Evolutionary conservation across 306 rosid species (phyloP).

Genomic region (Begonia loranthoides): DNA sequence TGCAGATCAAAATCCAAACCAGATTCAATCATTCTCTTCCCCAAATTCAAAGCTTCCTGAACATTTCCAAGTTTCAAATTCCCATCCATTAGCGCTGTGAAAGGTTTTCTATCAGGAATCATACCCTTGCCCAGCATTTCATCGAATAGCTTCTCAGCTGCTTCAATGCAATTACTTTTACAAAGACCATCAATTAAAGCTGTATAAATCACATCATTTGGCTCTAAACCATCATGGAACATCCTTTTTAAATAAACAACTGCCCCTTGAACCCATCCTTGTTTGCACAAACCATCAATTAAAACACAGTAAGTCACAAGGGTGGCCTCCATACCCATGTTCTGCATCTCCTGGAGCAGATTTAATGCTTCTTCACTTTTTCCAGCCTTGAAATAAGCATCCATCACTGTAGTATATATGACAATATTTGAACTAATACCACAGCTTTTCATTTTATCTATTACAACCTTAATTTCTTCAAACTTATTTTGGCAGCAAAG

Average conservation of each 20-base stretch:
- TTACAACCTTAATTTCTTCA: slow-evolving; percentile 39
- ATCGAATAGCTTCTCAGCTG: slow-evolving; percentile 56
- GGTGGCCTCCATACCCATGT: slow-evolving; percentile 39
- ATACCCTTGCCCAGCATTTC: slow-evolving; percentile 72
- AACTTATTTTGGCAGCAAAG: slow-evolving; percentile 56
- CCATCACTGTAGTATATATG: slow-evolving; percentile 62
- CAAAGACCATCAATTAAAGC: slow-evolving; percentile 80
- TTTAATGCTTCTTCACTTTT: slow-evolving; percentile 44
- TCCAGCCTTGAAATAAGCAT: slow-evolving; percentile 73
- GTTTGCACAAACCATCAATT: slow-evolving; percentile 83
- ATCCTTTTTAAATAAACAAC: slow-evolving; percentile 41
- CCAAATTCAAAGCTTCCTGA: slow-evolving; percentile 54
- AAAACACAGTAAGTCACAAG: slow-evolving; percentile 71
- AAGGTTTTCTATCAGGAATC: slow-evolving; percentile 66
- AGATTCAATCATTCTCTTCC: slow-evolving; percentile 48
- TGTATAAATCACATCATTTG: slow-evolving; percentile 69
- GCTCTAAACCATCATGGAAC: slow-evolving; percentile 47
- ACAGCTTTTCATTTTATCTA: slow-evolving; percentile 39
- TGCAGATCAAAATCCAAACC: slow-evolving; percentile 64
- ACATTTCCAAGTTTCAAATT: slow-evolving; percentile 73
- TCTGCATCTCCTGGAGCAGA: slow-evolving; percentile 60
- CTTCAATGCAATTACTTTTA: slow-evolving; percentile 45
- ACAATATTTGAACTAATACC: slow-evolving; percentile 56
- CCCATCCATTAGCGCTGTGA: slow-evolving; percentile 73
- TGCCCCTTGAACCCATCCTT: slow-evolving; percentile 59